These are phyloP conservation scores for Flagelloscypha sp. DNA, from an alignment of 768 basidiomycete species.

Conservation along the genomic window DNA sequence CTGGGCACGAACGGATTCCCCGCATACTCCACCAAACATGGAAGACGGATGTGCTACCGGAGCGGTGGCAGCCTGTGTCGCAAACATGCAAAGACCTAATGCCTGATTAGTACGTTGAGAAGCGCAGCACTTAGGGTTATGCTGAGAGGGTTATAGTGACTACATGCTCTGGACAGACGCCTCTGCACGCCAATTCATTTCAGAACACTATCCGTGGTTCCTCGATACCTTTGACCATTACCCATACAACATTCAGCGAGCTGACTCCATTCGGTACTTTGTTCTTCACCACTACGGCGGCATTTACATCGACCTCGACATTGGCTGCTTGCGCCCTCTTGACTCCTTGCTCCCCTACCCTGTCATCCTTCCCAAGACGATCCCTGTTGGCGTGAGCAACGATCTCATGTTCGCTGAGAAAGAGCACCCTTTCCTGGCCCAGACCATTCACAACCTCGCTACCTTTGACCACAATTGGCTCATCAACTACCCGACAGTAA, in stretches of 20 bases:
- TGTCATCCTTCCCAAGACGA: constrained; percentile 89
- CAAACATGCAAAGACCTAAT: constrained; percentile 84
- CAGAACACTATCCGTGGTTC: constrained; percentile 83
- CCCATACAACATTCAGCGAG: constrained; percentile 86
- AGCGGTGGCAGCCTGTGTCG: constrained; percentile 72
- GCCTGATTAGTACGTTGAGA: constrained; percentile 90
- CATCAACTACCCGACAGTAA: constrained; percentile 98
- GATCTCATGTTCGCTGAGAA: constrained; percentile 92
- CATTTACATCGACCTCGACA: constrained; percentile 92
- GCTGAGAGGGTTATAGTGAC: constrained; percentile 43
- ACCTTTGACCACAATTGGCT: constrained; percentile 92
- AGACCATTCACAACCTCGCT: constrained; percentile 86
- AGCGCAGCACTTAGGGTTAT: neutral
- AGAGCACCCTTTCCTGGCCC: constrained; percentile 80
- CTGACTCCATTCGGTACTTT: constrained; percentile 97
- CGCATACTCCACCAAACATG: constrained; percentile 97
- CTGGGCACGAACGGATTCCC: constrained; percentile 73
- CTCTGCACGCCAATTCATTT: constrained; percentile 82
- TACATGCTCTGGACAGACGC: constrained; percentile 98
- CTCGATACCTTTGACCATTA: constrained; percentile 90
- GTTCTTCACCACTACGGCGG: constrained; percentile 94
- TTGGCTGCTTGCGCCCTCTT: constrained; percentile 81
- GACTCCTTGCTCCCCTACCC: constrained; percentile 82
- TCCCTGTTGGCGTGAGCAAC: constrained; percentile 95
- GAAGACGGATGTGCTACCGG: constrained; percentile 84